Evolutionary conservation across 805 yeast species (phyloP), one percentile per base, ranked within the genome.

Genomic region (Cyberlindnera euphorbiiphila): DNA sequence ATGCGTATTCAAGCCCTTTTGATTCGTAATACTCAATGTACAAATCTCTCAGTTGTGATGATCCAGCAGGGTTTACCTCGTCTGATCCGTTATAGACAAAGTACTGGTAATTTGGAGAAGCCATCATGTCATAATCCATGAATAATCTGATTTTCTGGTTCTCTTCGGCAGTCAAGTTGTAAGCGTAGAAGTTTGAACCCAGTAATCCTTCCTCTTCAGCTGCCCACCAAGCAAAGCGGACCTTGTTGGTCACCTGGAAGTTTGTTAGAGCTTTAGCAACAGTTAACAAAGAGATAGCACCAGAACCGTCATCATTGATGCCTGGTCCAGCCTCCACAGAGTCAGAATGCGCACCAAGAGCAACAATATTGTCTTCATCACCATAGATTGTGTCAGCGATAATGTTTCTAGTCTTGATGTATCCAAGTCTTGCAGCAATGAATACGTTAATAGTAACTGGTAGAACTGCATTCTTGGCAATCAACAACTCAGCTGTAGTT

Each of bases 91-190:
- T 83, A 60, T 89, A 91, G 37, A 89, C 73, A 63, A 86, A 88
- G 64, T 82, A 85, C 49, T 85, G 94, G 59, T 77, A 88, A 65
- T 89, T 89, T 54, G 96, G 96, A 39, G 95, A 85, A 1, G 95
- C 96, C 94, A 89, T 86, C 98, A 89, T 89, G 61, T 89, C 98
- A 60, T 88, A 89, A 65, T 89, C 98, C 95, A 89, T 83, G 59
- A 91, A 91, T 37, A 89, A 68, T 65, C 97, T 76, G 51, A 88
- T 71, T 61, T 85, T 85, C n/a, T 60, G 42, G 60, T 85, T 86
- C 62, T 89, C 96, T 45, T 72, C 82, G 12, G 74, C 66, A 7
- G 78, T 54, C 51, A 89, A 73, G 42, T 66, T 65, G 42, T 71
- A 59, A 36, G 93, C 95, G 53, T 89, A 91, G 55, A 71, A 74